Evolutionary conservation across 345 rosid genomes (phyloP).

Genomic region (Hevea brasiliensis): DNA sequence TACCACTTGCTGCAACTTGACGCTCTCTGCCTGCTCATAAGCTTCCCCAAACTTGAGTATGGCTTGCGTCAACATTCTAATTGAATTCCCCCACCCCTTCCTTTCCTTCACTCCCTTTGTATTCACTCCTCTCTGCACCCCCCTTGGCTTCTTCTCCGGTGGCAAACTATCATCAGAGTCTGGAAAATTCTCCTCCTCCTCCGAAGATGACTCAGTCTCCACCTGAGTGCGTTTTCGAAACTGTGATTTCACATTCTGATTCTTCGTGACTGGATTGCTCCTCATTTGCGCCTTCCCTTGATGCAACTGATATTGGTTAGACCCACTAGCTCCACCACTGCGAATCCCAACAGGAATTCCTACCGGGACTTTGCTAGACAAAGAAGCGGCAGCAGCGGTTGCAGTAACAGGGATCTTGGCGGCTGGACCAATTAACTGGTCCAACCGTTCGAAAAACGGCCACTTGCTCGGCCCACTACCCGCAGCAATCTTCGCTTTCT

Average conservation of each 20-base stretch:
- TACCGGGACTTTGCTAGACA: slow-evolving; percentile 39
- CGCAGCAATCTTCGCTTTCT: slow-evolving; percentile 29
- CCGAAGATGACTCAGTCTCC: slow-evolving; percentile 17
- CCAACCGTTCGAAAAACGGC: slow-evolving; percentile 21
- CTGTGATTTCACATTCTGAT: slow-evolving; percentile 42
- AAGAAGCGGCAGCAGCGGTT: background rate
- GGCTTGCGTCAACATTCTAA: slow-evolving; percentile 57
- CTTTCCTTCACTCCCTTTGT: slow-evolving; percentile 27
- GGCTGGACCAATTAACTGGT: slow-evolving; percentile 23
- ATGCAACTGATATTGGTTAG: slow-evolving; percentile 25
- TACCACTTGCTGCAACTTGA: slow-evolving; percentile 73
- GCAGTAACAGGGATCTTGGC: slow-evolving; percentile 15
- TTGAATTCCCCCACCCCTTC: slow-evolving; percentile 39
- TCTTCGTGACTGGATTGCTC: slow-evolving; percentile 38
- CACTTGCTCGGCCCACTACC: slow-evolving; percentile 27
- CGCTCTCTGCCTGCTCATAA: slow-evolving; percentile 82
- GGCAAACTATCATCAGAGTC: slow-evolving; percentile 28
- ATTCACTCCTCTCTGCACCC: slow-evolving; percentile 18
- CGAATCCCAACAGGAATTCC: slow-evolving; percentile 60
- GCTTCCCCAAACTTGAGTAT: slow-evolving; percentile 76
- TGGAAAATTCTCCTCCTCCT: slow-evolving; percentile 17
- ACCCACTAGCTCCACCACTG: slow-evolving; percentile 19
- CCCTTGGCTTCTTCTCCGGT: slow-evolving; percentile 36
- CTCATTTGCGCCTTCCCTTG: slow-evolving; percentile 23
- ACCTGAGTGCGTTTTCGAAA: background rate